Percentiles rank a stretch among this genome's conserved stretches.
Evolutionary conservation across 2,329 filamentous ascomycete species (phyloP).

Genomic region (Incumbomyces lentus): DNA sequence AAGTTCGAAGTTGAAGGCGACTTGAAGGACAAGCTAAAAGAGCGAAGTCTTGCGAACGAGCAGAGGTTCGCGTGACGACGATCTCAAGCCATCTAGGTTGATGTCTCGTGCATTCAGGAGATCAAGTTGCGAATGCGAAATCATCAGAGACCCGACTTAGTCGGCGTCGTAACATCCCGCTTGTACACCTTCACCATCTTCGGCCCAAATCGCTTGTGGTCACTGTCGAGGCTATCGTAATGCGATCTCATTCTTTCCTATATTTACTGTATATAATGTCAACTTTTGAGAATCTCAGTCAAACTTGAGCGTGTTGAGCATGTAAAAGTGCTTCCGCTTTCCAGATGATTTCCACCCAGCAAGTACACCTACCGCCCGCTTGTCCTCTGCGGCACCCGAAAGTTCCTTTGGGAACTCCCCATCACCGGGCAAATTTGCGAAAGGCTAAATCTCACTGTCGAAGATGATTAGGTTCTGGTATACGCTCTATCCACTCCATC

Average conservation of each 20-base stretch:
- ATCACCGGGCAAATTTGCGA: conserved; percentile 9
- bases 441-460: conserved; percentile 8
- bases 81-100: too few species aligned
- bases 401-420: conserved; percentile 10
- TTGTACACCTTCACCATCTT: conserved; percentile 14
- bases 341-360: not conserved
- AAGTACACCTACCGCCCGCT: conserved; percentile 18
- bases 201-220: conserved; percentile 14
- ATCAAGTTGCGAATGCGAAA: too few species aligned
- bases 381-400: conserved; percentile 10
- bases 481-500: conserved; percentile 20
- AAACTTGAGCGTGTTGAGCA: not conserved
- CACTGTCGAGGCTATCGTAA: conserved; percentile 11
- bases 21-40: too few species aligned
- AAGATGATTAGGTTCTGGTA: not conserved
- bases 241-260: conserved; percentile 10
- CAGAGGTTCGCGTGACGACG: too few species aligned
- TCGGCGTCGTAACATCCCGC: conserved; percentile 13
- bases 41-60: too few species aligned
- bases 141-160: not conserved
- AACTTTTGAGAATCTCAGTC: too few species aligned
- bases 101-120: too few species aligned
- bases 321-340: too few species aligned
- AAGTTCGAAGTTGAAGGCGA: too few species aligned
- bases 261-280: conserved; percentile 13